Conservation (phyloP, 257 asterid genomes). For the Solanum ossicruentum region DNA sequence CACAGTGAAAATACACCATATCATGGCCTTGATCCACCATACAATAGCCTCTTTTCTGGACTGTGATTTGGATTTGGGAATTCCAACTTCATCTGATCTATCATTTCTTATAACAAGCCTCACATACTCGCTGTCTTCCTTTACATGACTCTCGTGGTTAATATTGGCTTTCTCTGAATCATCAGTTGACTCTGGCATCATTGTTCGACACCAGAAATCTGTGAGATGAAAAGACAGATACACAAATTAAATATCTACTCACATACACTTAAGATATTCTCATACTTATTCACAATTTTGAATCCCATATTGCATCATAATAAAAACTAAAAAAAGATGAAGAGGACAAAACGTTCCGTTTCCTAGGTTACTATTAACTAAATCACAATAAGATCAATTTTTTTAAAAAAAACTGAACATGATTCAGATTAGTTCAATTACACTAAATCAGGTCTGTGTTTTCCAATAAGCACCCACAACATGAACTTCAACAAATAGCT, state of each 20-base stretch:
- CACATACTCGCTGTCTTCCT: conserved; percentile 65
- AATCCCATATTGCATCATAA: neutral
- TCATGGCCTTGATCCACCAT: conserved; percentile 57
- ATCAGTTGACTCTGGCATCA: conserved; percentile 40
- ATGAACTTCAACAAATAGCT: neutral
- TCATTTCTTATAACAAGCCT: conserved; percentile 57
- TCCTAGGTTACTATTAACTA: neutral
- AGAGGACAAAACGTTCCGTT: neutral
- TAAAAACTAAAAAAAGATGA: neutral
- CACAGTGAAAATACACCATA: conserved; percentile 24
- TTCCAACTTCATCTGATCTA: conserved; percentile 26
- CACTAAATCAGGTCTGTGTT: neutral
- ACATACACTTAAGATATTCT: neutral
- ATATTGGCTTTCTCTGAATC: conserved; percentile 25
- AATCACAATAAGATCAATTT: neutral
- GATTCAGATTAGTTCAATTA: neutral
- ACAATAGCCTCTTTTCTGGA: conserved; percentile 10
- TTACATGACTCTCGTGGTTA: conserved; percentile 15
- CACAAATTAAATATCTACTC: neutral
- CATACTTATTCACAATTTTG: neutral
- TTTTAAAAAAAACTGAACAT: neutral
- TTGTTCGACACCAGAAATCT: conserved; percentile 49
- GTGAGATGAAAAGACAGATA: conserved; percentile 3
- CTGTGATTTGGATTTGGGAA: conserved; percentile 15
- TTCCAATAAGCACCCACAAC: neutral